Evolutionary conservation across 164 flowering plant species (phyloP).

Genomic region (Stephania japonica): DNA sequence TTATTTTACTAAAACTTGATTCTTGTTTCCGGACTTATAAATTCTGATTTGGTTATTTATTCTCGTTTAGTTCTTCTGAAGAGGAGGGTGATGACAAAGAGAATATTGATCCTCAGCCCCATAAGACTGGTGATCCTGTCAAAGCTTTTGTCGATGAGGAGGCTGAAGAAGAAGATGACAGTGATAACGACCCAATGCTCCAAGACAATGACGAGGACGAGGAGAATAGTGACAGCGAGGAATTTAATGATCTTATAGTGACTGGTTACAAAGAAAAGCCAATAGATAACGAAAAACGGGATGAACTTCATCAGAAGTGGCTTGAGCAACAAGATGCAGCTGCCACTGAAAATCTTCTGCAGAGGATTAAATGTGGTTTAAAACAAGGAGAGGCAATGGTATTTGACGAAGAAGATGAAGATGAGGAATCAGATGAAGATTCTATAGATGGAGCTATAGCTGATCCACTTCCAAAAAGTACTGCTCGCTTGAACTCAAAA

Average conservation of each 20-base stretch:
- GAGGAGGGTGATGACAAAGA: constrained; percentile 77
- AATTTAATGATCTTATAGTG: constrained; percentile 68
- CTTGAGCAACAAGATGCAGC: constrained; percentile 88
- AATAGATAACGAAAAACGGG: constrained; percentile 62
- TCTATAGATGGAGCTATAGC: constrained; percentile 29
- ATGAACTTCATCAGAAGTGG: constrained; percentile 86
- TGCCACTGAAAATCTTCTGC: constrained; percentile 75
- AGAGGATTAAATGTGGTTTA: constrained; percentile 49
- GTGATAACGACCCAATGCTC: constrained; percentile 61
- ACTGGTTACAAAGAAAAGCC: constrained; percentile 54
- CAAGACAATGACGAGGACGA: constrained; percentile 69
- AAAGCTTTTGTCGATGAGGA: constrained; percentile 90
- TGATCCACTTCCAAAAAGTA: constrained; percentile 21
- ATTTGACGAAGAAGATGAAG: constrained; percentile 32
- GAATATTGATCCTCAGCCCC: constrained; percentile 44
- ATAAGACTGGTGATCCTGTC: constrained; percentile 54
- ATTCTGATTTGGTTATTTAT: background rate
- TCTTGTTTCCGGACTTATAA: background rate
- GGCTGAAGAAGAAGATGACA: constrained; percentile 89
- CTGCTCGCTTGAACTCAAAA: constrained; percentile 34
- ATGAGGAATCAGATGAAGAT: constrained; percentile 25
- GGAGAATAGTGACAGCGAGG: constrained; percentile 51
- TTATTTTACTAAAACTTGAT: background rate
- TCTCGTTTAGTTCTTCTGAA: constrained; percentile 49
- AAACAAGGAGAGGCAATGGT: constrained; percentile 28